Conservation (phyloP, 2,329 filamentous ascomycete species). For the Alternaria sp. region DNA sequence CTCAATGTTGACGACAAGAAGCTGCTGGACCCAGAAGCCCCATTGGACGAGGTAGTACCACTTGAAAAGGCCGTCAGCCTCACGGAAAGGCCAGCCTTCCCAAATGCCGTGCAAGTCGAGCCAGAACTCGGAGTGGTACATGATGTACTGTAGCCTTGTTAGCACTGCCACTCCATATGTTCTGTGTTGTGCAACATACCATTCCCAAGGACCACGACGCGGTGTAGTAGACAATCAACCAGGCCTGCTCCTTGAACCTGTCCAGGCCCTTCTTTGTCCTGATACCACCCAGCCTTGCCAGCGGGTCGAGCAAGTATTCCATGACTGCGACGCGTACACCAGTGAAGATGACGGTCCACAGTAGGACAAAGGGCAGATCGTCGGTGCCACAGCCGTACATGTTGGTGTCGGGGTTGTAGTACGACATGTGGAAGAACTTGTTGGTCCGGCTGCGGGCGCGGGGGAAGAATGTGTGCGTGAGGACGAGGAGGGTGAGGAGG, state of each 20-base stretch:
- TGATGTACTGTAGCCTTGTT: slow-evolving; percentile 69
- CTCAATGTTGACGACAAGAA: slow-evolving; percentile 93
- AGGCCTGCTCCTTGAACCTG: slow-evolving; percentile 92
- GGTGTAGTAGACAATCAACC: slow-evolving; percentile 83
- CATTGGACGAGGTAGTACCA: slow-evolving; percentile 89
- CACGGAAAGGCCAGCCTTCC: slow-evolving; percentile 81
- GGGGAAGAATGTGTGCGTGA: slow-evolving; percentile 83
- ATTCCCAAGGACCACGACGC: slow-evolving; percentile 84
- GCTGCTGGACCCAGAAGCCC: slow-evolving; percentile 92
- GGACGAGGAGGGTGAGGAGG: slow-evolving; percentile 79
- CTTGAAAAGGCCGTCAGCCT: slow-evolving; percentile 78
- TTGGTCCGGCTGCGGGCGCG: slow-evolving; percentile 77
- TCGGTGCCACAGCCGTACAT: slow-evolving; percentile 79
- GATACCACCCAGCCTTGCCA: slow-evolving; percentile 76
- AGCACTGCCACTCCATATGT: slow-evolving; percentile 3
- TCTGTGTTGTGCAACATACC: slow-evolving; percentile 57
- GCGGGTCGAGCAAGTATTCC: slow-evolving; percentile 83
- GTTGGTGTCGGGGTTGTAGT: slow-evolving; percentile 73
- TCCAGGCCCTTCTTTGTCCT: slow-evolving; percentile 76
- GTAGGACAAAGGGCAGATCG: slow-evolving; percentile 77
- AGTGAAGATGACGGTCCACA: slow-evolving; percentile 84
- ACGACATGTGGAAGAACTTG: slow-evolving; percentile 87
- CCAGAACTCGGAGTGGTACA: slow-evolving; percentile 78
- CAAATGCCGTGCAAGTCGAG: slow-evolving; percentile 79
- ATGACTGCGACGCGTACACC: slow-evolving; percentile 83